Conservation (phyloP, 2,329 filamentous ascomycete genomes). For the Verticillium isaacii region DNA sequence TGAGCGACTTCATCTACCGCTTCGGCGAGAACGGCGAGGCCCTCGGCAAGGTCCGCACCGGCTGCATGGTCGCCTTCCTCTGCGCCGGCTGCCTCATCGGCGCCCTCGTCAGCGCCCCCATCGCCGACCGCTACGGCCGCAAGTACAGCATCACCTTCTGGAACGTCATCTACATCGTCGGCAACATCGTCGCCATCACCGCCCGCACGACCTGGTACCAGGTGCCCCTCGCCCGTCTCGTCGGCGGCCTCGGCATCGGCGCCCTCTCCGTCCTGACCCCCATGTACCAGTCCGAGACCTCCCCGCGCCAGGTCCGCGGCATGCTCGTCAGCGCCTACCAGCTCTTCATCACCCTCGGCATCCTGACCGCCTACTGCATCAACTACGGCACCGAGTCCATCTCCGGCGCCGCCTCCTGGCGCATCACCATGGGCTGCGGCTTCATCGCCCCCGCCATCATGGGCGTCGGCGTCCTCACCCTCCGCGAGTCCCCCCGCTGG, state of each 20-base stretch:
- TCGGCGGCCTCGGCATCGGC: slow-evolving; percentile 63
- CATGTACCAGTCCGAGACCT: slow-evolving; percentile 66
- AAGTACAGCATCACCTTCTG: slow-evolving; percentile 57
- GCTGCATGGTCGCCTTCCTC: slow-evolving; percentile 59
- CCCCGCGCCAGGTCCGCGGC: slow-evolving; percentile 59
- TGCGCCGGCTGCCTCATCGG: slow-evolving; percentile 56
- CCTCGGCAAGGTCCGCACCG: slow-evolving; percentile 52
- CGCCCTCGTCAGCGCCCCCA: slow-evolving; percentile 51
- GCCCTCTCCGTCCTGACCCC: slow-evolving; percentile 59
- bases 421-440: slow-evolving; percentile 55
- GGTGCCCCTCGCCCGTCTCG: slow-evolving; percentile 58
- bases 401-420: slow-evolving; percentile 49
- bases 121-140: slow-evolving; percentile 59
- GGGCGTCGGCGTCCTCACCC: slow-evolving; percentile 42
- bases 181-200: slow-evolving; percentile 59
- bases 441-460: slow-evolving; percentile 52
- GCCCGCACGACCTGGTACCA: slow-evolving; percentile 55
- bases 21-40: slow-evolving; percentile 54
- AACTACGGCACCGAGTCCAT: slow-evolving; percentile 55
- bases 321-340: slow-evolving; percentile 62
- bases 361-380: slow-evolving; percentile 53
- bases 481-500: slow-evolving; percentile 51
- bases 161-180: slow-evolving; percentile 58
- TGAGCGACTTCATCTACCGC: slow-evolving; percentile 50
- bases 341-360: slow-evolving; percentile 65